Base-by-base conservation (phyloP, 2,329 filamentous ascomycete genomes). In the Calonectria hawksworthii region DNA sequence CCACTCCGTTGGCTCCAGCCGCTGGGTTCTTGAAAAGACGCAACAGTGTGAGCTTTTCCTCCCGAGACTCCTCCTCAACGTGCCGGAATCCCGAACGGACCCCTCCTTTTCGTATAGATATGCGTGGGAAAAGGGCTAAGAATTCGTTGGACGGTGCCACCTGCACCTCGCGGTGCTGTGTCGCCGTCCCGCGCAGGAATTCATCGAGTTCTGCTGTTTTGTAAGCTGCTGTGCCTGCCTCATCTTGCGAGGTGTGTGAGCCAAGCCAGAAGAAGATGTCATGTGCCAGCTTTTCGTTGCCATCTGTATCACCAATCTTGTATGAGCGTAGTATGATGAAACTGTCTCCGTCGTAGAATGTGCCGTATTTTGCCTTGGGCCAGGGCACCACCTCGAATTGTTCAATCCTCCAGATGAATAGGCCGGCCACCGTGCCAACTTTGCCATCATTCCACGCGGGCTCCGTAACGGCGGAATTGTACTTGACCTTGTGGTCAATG, bases 231-330 rank as follows among this genome's bases (percentile, higher is more conserved):
- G 90, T 92, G 21, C 92, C 93, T 2, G 92, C 92, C 84, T 94
- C 93, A 76, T 94, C 93, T 84, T 93, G 92, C 3, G 90, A 89
- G 0, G 92, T 94, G 80, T 93, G 90, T 67, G 84, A 86, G 6
- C 93, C 93, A 0, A 94, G 88, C 92, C 92, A 94, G 85, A 94
- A 94, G 87, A 92, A 94, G 80, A 94, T 89, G 65, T 94, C 92
- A 78, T 94, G 92, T 52, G 85, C 86, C 6, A 93, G 85, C 78
- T 86, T 88, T 73, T 89, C 82, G 38, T 78, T 75, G 5, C 83
- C 84, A n/a, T 86, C 83, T 44, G 86, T 84, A 52, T 86, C 84
- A 52, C 88, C 88, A 38, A 91, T 81, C 78, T 89, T 89, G 83
- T 90, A 90, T 6, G 92, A 91, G 81, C 92, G 86, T 61, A 94